These are phyloP conservation scores for Candolleomyces aberdarensis DNA, from an alignment of 768 basidiomycete species.

Conservation along the genomic window DNA sequence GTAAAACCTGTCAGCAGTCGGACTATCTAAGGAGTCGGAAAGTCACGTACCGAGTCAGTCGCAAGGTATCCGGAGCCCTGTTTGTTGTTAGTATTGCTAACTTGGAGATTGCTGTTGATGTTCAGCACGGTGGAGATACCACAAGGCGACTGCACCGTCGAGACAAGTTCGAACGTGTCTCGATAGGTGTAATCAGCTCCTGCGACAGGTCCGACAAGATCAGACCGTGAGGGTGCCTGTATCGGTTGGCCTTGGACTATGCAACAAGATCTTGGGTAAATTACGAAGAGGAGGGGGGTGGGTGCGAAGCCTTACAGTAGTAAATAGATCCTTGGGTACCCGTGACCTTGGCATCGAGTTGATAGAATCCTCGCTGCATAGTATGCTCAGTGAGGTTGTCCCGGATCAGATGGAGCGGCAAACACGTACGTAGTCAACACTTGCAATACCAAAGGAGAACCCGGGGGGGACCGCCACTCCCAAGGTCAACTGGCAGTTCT, in stretches of 20 bases:
- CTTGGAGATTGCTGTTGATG: conserved; percentile 12
- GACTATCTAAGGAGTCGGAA: not conserved
- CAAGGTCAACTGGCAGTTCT: conserved; percentile 20
- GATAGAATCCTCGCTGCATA: conserved; percentile 16
- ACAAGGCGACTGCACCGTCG: conserved; percentile 13
- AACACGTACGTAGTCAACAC: conserved; percentile 14
- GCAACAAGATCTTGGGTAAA: not conserved
- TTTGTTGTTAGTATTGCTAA: conserved; percentile 6
- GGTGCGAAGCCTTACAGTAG: conserved; percentile 14
- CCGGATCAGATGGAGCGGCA: not conserved
- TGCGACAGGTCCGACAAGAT: conserved; percentile 9
- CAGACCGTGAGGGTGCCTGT: conserved; percentile 5
- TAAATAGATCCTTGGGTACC: conserved; percentile 15
- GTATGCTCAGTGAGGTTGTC: not conserved
- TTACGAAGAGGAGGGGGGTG: not conserved
- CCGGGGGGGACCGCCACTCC: conserved; percentile 20
- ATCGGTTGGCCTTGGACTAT: not conserved
- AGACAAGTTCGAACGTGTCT: conserved; percentile 10
- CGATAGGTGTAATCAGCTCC: conserved; percentile 15
- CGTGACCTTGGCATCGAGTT: conserved; percentile 16
- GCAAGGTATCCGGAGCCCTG: not conserved
- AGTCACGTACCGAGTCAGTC: not conserved
- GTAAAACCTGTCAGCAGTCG: not conserved
- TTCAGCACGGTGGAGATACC: conserved; percentile 17
- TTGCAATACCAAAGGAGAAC: conserved; percentile 19